A percentile compares a stretch with the other conserved stretches of the same genome.
Evolutionary conservation across 169 alveolate genomes (phyloP).

Genomic region (Blepharisma undulans): DNA sequence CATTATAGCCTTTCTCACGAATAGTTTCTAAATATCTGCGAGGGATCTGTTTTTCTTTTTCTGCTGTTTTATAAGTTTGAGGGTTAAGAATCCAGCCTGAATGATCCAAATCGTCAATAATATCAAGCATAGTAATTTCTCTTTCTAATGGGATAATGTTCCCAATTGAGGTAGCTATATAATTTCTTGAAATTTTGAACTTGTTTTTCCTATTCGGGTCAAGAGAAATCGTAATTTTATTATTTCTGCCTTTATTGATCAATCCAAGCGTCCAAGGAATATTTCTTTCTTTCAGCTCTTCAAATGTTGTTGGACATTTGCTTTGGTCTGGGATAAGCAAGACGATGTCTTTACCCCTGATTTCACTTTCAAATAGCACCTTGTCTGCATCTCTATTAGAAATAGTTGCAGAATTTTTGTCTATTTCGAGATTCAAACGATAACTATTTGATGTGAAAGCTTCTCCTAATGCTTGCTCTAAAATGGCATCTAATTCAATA

Average conservation of each 20-base stretch:
- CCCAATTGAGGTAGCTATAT: background rate
- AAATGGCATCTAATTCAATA: background rate
- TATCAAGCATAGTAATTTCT: background rate
- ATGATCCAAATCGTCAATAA: background rate
- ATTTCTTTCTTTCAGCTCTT: background rate
- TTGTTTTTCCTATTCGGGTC: background rate
- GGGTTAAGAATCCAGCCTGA: background rate
- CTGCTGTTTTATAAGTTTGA: background rate
- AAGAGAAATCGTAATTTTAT: background rate
- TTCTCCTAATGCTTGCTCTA: background rate
- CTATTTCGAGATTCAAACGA: background rate
- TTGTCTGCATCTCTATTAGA: background rate
- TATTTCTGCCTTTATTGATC: background rate
- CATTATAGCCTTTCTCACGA: constrained; percentile 47
- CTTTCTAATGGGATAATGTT: background rate
- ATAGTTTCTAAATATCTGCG: background rate
- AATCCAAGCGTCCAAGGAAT: background rate
- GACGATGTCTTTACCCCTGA: background rate
- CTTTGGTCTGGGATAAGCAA: background rate
- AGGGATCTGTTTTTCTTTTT: background rate
- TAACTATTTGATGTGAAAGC: background rate
- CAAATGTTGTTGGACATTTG: background rate
- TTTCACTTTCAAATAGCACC: background rate
- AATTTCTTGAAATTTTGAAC: background rate
- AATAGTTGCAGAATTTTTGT: background rate